These are phyloP conservation scores for Candida nitratophila DNA, from an alignment of 805 yeast species.

Conservation along the genomic window DNA sequence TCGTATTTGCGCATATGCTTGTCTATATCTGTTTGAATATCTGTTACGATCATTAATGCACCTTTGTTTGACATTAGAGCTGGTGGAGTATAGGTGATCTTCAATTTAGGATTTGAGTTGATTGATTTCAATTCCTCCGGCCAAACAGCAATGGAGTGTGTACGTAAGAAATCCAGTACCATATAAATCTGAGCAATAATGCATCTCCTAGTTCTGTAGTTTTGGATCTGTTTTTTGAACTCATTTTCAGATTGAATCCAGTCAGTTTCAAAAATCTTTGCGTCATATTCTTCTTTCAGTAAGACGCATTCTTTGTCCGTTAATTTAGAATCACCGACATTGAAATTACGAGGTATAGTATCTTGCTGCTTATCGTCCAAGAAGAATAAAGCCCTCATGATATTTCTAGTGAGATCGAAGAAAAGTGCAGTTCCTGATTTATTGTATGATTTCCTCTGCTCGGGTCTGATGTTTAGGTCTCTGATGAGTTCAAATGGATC, in stretches of 20 bases:
- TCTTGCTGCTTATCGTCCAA: too few species aligned
- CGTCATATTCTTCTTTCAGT: constrained; percentile 4
- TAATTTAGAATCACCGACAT: neutral
- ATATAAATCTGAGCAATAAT: constrained; percentile 19
- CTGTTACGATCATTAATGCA: constrained; percentile 6
- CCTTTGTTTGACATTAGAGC: constrained; percentile 9
- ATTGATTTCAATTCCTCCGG: constrained; percentile 9
- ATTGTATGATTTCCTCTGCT: neutral
- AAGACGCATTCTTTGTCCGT: neutral
- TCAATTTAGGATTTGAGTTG: constrained; percentile 13
- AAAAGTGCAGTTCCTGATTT: neutral
- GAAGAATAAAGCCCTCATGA: neutral
- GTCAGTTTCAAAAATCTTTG: constrained; percentile 17
- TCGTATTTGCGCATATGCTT: constrained; percentile 10
- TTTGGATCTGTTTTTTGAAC: constrained; percentile 14
- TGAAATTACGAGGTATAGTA: neutral
- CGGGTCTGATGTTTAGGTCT: neutral
- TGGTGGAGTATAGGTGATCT: constrained; percentile 10
- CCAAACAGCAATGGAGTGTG: constrained; percentile 11
- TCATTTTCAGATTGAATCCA: constrained; percentile 21
- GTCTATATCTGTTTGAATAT: constrained; percentile 16
- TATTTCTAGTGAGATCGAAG: neutral
- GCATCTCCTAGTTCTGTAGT: constrained; percentile 9
- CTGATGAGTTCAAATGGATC: constrained; percentile 1
- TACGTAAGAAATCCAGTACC: constrained; percentile 7